Base-by-base conservation (phyloP, 371 early-diverging fungal species). In the Mortierella sp. region DNA sequence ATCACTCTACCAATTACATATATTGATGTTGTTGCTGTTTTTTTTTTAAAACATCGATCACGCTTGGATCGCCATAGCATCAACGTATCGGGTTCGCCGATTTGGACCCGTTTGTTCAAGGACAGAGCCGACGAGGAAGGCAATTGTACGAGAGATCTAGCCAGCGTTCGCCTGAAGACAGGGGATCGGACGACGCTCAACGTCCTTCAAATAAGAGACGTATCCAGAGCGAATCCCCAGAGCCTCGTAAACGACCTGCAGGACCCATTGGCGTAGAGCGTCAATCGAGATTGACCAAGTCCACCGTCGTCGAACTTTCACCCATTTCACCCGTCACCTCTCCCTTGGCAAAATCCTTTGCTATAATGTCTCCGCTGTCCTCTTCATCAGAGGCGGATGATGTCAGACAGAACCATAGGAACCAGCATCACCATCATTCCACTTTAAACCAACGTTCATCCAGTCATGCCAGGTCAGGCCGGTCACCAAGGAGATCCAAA, bases 81-180 rank as follows among this genome's bases (percentile, higher is more conserved):
- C 46, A 30, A 34, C 38, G 0, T 21, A 54, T 8, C 27, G 28
- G 23, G 12, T 28, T 19, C 12, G 31, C 21, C 24, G 54, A n/a
- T 19, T 10, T 21, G 18, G 54, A 61, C 26, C 62, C 42, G 1
- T 64, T 64, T 41, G 23, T 64, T 12, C 64, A 56, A 28, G 64
- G 55, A 1, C 64, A 64, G 27, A 56, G 50, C 42, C 34, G 64
- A 21, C 48, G 28, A 24, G 64, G 64, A 16, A 46, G 64, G 9
- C 49, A 64, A 16, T 26, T 42, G 7, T 42, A 64, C 47, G 57
- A 45, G 34, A 13, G 34, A 0, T 14, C 19, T 12, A 1, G 53
- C 34, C 52, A 24, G n/a, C 61, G 45, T 12, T 23, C 18, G 19
- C 51, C 14, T n/a, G 43, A 27, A 8, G 12, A 45, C 27, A 43